Conservation (phyloP, 495 filamentous ascomycete genomes). For the Aspergillus incahuasiensis region DNA sequence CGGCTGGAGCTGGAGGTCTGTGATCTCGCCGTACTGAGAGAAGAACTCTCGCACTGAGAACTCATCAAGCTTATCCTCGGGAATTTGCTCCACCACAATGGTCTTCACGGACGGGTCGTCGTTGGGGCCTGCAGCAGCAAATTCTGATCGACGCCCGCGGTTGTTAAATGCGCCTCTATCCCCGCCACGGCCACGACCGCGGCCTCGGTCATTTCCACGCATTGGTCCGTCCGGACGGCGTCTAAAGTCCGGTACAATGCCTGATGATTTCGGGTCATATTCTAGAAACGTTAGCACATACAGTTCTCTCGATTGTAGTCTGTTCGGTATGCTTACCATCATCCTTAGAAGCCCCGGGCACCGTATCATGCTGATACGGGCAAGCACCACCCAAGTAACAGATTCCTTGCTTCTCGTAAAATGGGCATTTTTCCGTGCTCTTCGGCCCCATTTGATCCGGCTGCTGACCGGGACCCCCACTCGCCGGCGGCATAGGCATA, state of each 20-base stretch:
- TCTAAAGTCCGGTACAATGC: conserved; percentile 36
- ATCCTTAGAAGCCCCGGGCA: conserved; percentile 46
- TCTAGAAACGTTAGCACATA: conserved; percentile 45
- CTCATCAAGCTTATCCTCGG: conserved; percentile 78
- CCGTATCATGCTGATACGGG: conserved; percentile 76
- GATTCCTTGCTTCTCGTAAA: conserved; percentile 85
- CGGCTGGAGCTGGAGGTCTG: conserved; percentile 67
- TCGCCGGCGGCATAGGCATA: conserved; percentile 37
- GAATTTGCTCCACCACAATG: conserved; percentile 90
- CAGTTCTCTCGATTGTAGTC: neutral
- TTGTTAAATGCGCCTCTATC: conserved; percentile 42
- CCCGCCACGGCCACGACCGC: conserved; percentile 47
- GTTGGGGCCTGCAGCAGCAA: conserved; percentile 72
- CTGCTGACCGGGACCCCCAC: conserved; percentile 24
- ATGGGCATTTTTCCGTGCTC: conserved; percentile 62
- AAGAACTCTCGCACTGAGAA: conserved; percentile 75
- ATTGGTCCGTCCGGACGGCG: conserved; percentile 16
- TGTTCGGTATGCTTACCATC: conserved; percentile 37
- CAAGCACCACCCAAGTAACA: conserved; percentile 75
- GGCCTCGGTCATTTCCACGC: conserved; percentile 37
- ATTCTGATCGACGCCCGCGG: conserved; percentile 57
- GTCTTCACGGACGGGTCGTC: conserved; percentile 69
- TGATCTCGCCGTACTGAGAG: conserved; percentile 73
- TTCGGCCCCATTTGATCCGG: conserved; percentile 32
- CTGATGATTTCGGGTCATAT: conserved; percentile 77